A percentile compares a stretch with the other conserved stretches of the same genome.
These are phyloP conservation scores for Nyctanthes arbortristis DNA, from an alignment of 257 asterid genomes.

Conservation along the genomic window DNA sequence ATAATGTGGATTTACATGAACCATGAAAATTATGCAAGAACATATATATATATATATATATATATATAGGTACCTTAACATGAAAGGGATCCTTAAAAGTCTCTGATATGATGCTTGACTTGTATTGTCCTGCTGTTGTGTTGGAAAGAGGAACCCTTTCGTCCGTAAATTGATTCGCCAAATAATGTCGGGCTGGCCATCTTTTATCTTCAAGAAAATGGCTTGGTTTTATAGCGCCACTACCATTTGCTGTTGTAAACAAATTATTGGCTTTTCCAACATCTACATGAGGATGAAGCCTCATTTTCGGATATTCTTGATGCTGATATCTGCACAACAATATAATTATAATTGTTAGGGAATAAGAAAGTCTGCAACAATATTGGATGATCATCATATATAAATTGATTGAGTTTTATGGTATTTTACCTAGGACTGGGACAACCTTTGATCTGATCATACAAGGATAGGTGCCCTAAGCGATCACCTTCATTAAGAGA, in stretches of 20 bases:
- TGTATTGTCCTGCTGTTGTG: constrained; percentile 21
- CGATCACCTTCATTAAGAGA: constrained; percentile 14
- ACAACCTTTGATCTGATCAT: constrained; percentile 23
- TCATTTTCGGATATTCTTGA: constrained; percentile 31
- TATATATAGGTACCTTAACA: constrained; percentile 35
- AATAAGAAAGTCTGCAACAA: neutral
- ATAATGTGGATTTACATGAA: too few relatives aligned
- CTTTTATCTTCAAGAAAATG: constrained; percentile 61
- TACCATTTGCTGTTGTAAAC: constrained; percentile 21
- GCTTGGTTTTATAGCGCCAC: constrained; percentile 43
- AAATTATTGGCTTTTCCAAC: constrained; percentile 20
- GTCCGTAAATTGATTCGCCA: constrained; percentile 37
- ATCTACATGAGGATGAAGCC: constrained; percentile 6
- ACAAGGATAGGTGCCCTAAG: neutral
- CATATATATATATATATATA: too few relatives aligned
- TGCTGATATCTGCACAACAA: constrained; percentile 40
- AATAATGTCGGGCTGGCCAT: constrained; percentile 59
- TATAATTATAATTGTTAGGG: neutral
- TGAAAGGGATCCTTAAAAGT: constrained; percentile 29
- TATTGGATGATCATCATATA: too few relatives aligned
- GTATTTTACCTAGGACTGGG: constrained; percentile 41
- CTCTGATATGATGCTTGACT: constrained; percentile 23
- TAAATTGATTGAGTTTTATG: too few relatives aligned
- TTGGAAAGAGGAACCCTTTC: constrained; percentile 27
- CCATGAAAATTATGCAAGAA: too few relatives aligned